These are phyloP conservation scores for Magnaporthiopsis poae DNA, from an alignment of 2,329 filamentous ascomycete species.

Conservation along the genomic window DNA sequence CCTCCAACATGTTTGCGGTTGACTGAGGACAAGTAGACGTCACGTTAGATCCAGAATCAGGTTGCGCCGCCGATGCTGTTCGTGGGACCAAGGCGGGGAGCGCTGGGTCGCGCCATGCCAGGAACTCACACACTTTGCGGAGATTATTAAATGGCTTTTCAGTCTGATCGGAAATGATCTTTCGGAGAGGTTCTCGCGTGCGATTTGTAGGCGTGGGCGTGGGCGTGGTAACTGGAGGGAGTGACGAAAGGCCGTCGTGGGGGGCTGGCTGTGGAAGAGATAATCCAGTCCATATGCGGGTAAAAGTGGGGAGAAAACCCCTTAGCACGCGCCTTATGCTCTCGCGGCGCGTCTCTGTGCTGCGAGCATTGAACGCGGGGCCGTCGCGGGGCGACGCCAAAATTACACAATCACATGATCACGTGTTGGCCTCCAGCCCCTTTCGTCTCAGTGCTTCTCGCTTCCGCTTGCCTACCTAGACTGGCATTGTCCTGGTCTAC, in stretches of 20 bases:
- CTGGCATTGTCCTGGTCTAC: neutral
- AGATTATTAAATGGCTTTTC: neutral
- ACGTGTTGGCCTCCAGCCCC: neutral
- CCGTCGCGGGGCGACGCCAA: neutral
- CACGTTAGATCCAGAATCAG: neutral
- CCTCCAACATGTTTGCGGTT: constrained; percentile 69
- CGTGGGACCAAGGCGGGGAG: neutral
- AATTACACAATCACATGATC: neutral
- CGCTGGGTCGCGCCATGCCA: no score
- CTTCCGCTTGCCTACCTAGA: neutral
- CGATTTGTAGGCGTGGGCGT: neutral
- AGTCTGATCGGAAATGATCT: neutral
- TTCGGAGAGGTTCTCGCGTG: neutral
- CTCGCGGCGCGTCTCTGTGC: neutral
- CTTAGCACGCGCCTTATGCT: neutral
- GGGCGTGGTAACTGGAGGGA: neutral
- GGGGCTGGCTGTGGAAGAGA: neutral
- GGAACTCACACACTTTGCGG: neutral
- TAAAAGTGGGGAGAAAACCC: neutral
- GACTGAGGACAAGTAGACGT: neutral
- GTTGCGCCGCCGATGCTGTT: neutral
- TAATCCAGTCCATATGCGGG: neutral
- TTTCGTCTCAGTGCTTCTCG: neutral
- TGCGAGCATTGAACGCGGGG: neutral
- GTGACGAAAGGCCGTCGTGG: neutral